Percentiles rank a stretch among this genome's conserved stretches.
phyloP scores from a whole-genome alignment of 1,284 basidiomycete genomes.

The Lignosus rhinocerotis region DNA sequence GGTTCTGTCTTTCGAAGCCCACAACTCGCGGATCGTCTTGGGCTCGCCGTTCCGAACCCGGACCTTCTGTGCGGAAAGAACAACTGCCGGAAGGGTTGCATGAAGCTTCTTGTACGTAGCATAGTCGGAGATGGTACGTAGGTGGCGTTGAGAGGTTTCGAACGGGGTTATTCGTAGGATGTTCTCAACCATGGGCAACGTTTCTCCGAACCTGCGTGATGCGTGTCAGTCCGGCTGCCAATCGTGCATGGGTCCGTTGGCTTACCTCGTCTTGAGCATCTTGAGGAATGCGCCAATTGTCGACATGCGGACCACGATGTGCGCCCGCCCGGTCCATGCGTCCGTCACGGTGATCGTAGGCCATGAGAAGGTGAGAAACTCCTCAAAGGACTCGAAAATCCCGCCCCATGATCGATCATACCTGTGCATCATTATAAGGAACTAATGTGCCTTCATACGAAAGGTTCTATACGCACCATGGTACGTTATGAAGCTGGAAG shows the following conservation, averaged over 20 bases:
- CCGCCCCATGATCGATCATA: constrained; percentile 82
- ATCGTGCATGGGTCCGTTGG: neutral
- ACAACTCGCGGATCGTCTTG: constrained; percentile 65
- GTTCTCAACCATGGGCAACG: constrained; percentile 67
- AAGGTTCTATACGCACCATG: constrained; percentile 51
- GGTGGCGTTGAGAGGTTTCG: constrained; percentile 65
- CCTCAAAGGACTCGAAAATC: constrained; percentile 78
- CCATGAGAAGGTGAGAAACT: constrained; percentile 85
- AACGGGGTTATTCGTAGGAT: constrained; percentile 65
- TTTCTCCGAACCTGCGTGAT: constrained; percentile 65
- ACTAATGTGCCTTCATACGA: neutral
- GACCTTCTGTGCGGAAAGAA: constrained; percentile 66
- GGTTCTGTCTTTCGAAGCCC: constrained; percentile 69
- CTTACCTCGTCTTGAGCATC: constrained; percentile 77
- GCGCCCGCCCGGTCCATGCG: constrained; percentile 67
- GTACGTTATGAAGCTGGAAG: constrained; percentile 72
- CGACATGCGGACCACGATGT: constrained; percentile 75
- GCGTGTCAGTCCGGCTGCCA: neutral
- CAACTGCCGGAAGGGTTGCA: constrained; percentile 70
- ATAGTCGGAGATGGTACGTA: constrained; percentile 72
- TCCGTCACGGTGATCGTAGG: constrained; percentile 82
- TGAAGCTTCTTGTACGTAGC: constrained; percentile 73
- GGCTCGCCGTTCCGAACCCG: constrained; percentile 73
- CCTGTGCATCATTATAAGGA: constrained; percentile 43
- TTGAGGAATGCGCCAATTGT: constrained; percentile 73